Percentiles rank a stretch among this genome's conserved stretches.
These are phyloP conservation scores for Xylaria sp. DNA, from an alignment of 495 filamentous ascomycete genomes.

Conservation along the genomic window DNA sequence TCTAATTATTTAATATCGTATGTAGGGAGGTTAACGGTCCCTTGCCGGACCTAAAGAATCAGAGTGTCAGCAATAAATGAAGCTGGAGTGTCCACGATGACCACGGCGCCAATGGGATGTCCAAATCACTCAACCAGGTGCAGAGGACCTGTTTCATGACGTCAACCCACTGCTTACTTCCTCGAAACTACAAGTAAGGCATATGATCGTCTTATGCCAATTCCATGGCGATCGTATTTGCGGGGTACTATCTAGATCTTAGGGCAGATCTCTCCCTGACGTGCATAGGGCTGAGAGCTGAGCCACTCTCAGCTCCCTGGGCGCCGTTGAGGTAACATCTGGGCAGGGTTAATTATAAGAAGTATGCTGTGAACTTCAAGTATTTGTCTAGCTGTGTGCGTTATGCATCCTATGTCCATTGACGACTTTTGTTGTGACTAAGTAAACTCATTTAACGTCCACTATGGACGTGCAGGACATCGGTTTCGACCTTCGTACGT, in stretches of 20 bases:
- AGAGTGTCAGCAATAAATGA: not conserved
- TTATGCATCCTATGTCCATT: not conserved
- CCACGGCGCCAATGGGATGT: not conserved
- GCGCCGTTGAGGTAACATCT: not conserved
- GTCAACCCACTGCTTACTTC: not conserved
- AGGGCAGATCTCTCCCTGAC: not conserved
- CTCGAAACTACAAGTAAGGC: too few species aligned
- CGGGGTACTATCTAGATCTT: constrained; percentile 14
- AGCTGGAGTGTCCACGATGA: not conserved
- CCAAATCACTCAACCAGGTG: not conserved
- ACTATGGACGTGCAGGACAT: constrained; percentile 18
- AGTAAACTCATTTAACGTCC: not conserved
- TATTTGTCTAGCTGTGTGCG: not conserved
- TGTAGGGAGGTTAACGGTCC: not conserved
- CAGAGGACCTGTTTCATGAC: not conserved
- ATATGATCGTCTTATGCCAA: not conserved
- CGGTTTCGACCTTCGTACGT: constrained; percentile 2
- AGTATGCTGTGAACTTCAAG: not conserved
- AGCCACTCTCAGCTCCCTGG: constrained; percentile 2
- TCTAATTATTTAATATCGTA: not conserved
- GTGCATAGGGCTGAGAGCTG: constrained; percentile 16
- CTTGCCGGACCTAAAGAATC: not conserved
- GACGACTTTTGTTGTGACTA: not conserved
- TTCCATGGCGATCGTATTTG: not conserved
- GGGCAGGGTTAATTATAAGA: not conserved